Conservation (phyloP, 2,329 filamentous ascomycete genomes). For the Penicillium sp. region DNA sequence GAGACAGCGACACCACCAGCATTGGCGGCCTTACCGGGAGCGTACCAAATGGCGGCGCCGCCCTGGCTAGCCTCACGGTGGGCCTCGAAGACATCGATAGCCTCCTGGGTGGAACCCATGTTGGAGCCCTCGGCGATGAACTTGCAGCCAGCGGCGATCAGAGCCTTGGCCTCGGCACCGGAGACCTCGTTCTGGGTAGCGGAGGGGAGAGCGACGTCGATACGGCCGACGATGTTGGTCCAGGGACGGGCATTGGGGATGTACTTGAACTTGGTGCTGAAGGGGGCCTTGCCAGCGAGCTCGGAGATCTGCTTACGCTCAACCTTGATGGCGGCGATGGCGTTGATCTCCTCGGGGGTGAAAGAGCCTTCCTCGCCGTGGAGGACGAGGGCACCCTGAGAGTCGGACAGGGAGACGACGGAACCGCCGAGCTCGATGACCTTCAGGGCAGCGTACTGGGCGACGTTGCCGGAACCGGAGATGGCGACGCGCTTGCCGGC, state of each 20-base stretch:
- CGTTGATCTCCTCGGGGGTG: constrained; percentile 70
- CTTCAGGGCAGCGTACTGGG: constrained; percentile 95
- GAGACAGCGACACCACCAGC: constrained; percentile 96
- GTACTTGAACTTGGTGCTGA: constrained; percentile 71
- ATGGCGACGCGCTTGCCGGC: constrained; percentile 89
- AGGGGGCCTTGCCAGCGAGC: constrained; percentile 55
- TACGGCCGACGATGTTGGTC: constrained; percentile 72
- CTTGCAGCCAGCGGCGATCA: constrained; percentile 70
- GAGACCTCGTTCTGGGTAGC: constrained; percentile 98
- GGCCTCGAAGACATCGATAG: constrained; percentile 88
- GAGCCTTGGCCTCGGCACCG: constrained; percentile 78
- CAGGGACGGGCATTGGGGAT: constrained; percentile 83
- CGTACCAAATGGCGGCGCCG: constrained; percentile 79
- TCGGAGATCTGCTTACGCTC: constrained; percentile 75
- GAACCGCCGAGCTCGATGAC: constrained; percentile 90
- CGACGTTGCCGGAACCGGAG: constrained; percentile 95
- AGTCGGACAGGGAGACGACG: constrained; percentile 91
- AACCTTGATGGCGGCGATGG: constrained; percentile 82
- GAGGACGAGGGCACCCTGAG: constrained; percentile 76
- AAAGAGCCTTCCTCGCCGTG: constrained; percentile 63
- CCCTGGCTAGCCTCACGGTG: constrained; percentile 63
- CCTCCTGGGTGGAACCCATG: constrained; percentile 97
- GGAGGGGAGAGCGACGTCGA: constrained; percentile 87
- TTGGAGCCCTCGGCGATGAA: constrained; percentile 96
- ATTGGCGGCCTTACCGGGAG: constrained; percentile 94